Conservation (phyloP, 1,139 yeast genomes). For the Magnusiomyces suaveolens region DNA sequence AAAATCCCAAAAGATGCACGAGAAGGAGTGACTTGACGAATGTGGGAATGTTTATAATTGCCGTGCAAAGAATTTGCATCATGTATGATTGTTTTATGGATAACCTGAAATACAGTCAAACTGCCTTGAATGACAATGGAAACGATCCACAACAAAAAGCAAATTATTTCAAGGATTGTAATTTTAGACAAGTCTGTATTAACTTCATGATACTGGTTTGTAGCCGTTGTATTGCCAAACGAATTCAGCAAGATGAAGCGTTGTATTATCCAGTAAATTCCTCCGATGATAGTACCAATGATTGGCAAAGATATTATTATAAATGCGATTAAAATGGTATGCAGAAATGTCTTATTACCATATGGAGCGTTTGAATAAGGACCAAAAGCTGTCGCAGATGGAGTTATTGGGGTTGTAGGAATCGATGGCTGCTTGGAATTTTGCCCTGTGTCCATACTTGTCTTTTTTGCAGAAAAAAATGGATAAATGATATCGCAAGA, state of each 20-base stretch:
- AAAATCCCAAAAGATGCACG: background rate
- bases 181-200: background rate
- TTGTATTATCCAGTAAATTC: background rate
- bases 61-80: background rate
- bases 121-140: background rate
- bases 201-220: background rate
- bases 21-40: background rate
- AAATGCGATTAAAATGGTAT: too few species aligned
- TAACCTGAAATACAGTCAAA: background rate
- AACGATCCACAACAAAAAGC: background rate
- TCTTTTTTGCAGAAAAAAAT: too few species aligned
- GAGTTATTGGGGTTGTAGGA: too few species aligned
- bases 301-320: too few species aligned
- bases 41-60: background rate
- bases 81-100: background rate
- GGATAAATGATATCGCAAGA: too few species aligned
- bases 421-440: too few species aligned
- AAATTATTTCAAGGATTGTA: background rate
- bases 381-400: too few species aligned
- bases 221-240: background rate
- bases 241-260: background rate
- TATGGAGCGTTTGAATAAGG: too few species aligned
- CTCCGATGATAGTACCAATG: too few species aligned
- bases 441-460: too few species aligned
- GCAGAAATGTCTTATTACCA: too few species aligned